Base-by-base conservation (phyloP, 148 eudicot genomes). In the Cornus suecica region DNA sequence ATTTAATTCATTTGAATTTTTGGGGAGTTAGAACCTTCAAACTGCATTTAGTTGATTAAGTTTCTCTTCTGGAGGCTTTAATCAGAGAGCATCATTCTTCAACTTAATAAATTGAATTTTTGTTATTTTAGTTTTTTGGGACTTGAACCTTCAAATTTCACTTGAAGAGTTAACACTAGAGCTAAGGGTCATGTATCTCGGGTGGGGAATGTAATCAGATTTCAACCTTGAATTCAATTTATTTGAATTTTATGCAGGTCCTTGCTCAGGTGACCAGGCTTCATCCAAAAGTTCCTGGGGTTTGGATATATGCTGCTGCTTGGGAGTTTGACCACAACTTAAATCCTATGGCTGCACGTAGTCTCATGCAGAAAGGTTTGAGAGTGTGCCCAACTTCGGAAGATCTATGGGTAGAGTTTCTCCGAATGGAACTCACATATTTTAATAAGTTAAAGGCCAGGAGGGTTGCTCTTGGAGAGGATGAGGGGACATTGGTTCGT, bases 291-390 rank as follows among this genome's bases (percentile, higher is more conserved):
- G 90, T 90, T 68, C 93, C 98, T 41, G 93, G 92, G 64, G 92
- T 90, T 8, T 92, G 98, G 97, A 89, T 94, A 64, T 94, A 94
- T 84, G 92, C 98, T 72, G 97, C 98, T 58, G 90, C 93, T 61
- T 94, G 98, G 98, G 95, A 92, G 30, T 94, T 90, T 70, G 98
- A 92, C 82, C 89, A 85, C 62, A 92, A 92, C 84, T 84, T 90
- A 69, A 90, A 92, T 84, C 90, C 70, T 32, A 77, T 75, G 42
- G 91, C 95, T 78, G 98, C 97, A 29, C 91, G 92, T 32, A 88
- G 86, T 24, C 78, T 94, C 10, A 94, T 94, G 98, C 93, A 87
- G 74, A 86, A 83, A 71, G 98, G 97, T 63, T 79, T 94, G 82
- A 88, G 98, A 83, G 86, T 89, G 23, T 94, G 98, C 80, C 93